A percentile compares a stretch with the other conserved stretches of the same genome.
These are phyloP conservation scores for Gliomastix tumulicola DNA, from an alignment of 2,329 filamentous ascomycete species.

Conservation along the genomic window DNA sequence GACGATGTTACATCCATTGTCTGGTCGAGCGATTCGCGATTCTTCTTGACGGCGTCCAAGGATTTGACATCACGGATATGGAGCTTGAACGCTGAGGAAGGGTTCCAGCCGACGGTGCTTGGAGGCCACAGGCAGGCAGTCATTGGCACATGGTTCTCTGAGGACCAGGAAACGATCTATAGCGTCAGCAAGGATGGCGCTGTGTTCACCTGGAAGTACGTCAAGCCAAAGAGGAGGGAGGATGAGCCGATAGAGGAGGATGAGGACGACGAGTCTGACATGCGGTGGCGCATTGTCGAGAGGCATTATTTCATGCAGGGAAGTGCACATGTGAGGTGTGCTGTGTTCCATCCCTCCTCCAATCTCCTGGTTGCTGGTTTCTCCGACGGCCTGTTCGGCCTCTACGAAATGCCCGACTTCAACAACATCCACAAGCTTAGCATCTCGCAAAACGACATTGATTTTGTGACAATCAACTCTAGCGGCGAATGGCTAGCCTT, in stretches of 20 bases:
- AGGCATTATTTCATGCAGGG: conserved; percentile 92
- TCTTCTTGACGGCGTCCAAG: conserved; percentile 87
- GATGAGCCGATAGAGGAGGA: conserved; percentile 53
- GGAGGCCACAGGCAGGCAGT: conserved; percentile 88
- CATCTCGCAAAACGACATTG: conserved; percentile 95
- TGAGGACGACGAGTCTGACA: conserved; percentile 54
- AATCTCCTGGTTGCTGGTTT: conserved; percentile 96
- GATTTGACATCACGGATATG: conserved; percentile 92
- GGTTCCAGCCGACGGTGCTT: conserved; percentile 82
- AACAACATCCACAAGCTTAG: conserved; percentile 88
- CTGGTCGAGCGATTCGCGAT: conserved; percentile 94
- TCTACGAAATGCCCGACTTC: conserved; percentile 95
- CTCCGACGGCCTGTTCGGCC: conserved; percentile 85
- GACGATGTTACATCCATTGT: conserved; percentile 80
- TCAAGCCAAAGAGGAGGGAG: conserved; percentile 48
- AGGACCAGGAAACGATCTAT: conserved; percentile 90
- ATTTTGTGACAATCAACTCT: conserved; percentile 89
- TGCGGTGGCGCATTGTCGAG: conserved; percentile 87
- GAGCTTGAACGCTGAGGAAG: conserved; percentile 82
- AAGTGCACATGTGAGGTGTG: conserved; percentile 78
- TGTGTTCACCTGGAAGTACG: conserved; percentile 88
- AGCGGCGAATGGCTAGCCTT: conserved; percentile 96
- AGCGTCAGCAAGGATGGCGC: conserved; percentile 97
- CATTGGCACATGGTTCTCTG: conserved; percentile 93
- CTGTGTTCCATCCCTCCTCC: conserved; percentile 78